Conservation (phyloP, 1,139 yeast genomes). For the Tardiomyces blankii region DNA sequence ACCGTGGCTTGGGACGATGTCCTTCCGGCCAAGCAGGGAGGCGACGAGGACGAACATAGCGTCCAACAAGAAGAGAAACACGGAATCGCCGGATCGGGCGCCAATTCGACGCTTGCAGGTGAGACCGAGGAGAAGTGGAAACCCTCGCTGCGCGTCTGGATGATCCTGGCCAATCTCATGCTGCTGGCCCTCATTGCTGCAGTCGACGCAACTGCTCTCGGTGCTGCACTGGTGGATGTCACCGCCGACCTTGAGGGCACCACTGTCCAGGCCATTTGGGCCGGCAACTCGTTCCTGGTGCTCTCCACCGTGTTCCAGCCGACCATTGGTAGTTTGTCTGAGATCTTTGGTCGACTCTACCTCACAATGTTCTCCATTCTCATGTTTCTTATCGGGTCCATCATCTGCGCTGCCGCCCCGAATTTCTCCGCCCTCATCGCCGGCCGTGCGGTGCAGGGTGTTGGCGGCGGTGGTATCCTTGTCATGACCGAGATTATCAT, state of each 20-base stretch:
- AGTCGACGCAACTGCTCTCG: slow-evolving; percentile 19
- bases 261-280: slow-evolving; percentile 20
- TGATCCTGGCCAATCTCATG: slow-evolving; percentile 2
- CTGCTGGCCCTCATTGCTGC: slow-evolving; percentile 14
- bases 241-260: slow-evolving; percentile 17
- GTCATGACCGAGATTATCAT: slow-evolving; percentile 47
- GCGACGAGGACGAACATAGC: no score
- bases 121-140: not conserved
- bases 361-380: slow-evolving; percentile 12
- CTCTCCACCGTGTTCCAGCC: slow-evolving; percentile 21
- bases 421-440: slow-evolving; percentile 54
- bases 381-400: slow-evolving; percentile 28
- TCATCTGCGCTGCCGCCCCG: slow-evolving; percentile 45
- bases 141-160: not conserved
- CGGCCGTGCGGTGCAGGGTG: slow-evolving; percentile 60
- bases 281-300: slow-evolving; percentile 19
- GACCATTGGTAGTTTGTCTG: slow-evolving; percentile 19
- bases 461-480: slow-evolving; percentile 65
- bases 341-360: slow-evolving; percentile 18
- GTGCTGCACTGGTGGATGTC: slow-evolving; percentile 16
- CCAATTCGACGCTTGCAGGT: not conserved
- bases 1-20: no score
- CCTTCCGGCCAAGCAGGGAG: no score
- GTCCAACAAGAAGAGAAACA: no score
- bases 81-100: not conserved